Evolutionary conservation across 768 basidiomycete genomes (phyloP).

Genomic region (Leccinum rimulosum): DNA sequence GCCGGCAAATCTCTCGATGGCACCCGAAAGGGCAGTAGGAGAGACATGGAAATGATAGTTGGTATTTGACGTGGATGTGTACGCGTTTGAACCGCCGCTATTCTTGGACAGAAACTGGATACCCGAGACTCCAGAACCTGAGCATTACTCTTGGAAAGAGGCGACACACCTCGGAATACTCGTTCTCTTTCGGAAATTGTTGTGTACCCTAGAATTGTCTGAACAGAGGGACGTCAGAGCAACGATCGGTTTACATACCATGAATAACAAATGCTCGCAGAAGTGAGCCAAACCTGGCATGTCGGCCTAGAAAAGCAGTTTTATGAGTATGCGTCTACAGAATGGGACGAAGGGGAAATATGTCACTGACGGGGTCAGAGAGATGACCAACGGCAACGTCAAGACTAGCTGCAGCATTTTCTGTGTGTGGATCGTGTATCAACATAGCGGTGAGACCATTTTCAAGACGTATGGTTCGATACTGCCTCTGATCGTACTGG

Average conservation of each 20-base stretch:
- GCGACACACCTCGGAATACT: slow-evolving; percentile 74
- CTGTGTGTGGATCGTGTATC: slow-evolving; percentile 79
- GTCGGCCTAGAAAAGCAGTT: slow-evolving; percentile 52
- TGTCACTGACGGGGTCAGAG: slow-evolving; percentile 74
- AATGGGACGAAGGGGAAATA: not conserved
- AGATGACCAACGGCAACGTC: slow-evolving; percentile 95
- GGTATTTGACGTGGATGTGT: slow-evolving; percentile 88
- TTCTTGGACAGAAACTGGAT: slow-evolving; percentile 72
- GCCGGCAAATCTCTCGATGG: slow-evolving; percentile 72
- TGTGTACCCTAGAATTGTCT: slow-evolving; percentile 60
- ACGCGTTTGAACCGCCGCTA: slow-evolving; percentile 89
- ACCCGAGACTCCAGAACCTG: not conserved
- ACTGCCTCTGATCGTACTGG: slow-evolving; percentile 74
- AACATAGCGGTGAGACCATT: slow-evolving; percentile 89
- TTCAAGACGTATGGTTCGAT: slow-evolving; percentile 76
- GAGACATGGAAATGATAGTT: slow-evolving; percentile 82
- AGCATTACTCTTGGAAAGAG: not conserved
- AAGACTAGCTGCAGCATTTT: slow-evolving; percentile 93
- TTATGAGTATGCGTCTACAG: not conserved
- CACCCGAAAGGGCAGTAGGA: slow-evolving; percentile 59
- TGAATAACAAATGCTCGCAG: slow-evolving; percentile 94
- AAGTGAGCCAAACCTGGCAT: slow-evolving; percentile 94
- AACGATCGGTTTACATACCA: slow-evolving; percentile 52
- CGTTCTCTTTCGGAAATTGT: slow-evolving; percentile 88
- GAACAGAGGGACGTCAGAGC: not conserved